Base-by-base conservation (phyloP, 306 rosid genomes). In the Notholithocarpus densiflorus region DNA sequence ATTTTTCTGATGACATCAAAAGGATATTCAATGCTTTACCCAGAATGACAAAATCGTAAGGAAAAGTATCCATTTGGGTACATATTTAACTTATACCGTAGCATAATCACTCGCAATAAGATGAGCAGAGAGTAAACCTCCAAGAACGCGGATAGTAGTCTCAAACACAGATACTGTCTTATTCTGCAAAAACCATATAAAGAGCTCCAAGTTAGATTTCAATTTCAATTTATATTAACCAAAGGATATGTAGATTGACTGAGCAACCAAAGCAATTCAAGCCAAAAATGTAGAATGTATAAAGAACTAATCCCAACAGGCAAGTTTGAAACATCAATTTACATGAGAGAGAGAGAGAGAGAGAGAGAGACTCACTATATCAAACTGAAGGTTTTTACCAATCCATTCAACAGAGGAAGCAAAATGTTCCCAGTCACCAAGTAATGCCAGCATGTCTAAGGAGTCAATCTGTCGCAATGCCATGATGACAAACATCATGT, bases 91-190 rank as follows among this genome's bases (percentile, higher is more conserved):
- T n/a, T 24, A 59, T 92, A 94, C 98, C 97, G 97, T 91, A 20
- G 98, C 87, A 83, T 88, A 82, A 87, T 94, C 98, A 68, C 89
- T 81, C 61, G 98, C 97, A 52, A 94, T 88, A 73, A 92, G 94
- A 88, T 94, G 98, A 77, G 92, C 97, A 17, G 98, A 92, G 21
- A 94, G 89, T 78, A 94, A 90, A 75, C 98, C 98, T 74, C 98
- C 98, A 55, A 94, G 92, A 53, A 94, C 85, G 13, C 98, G 92
- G 61, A 94, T 94, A 56, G 92, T 82, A 34, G 98, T 94, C 92
- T 94, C 98, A 64, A 94, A 94, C 68, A 92, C 74, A 45, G 98
- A 94, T 60, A 94, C 97, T 9, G 98, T 94, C 84, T 92, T 94
- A 86, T 94, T 94, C 98, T 94, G 97, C 83, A 92, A 75, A 53